Evolutionary conservation across 176 grass and related monocot genomes (phyloP), one percentile per base, ranked within the genome.

Genomic region (Tillandsia fasciculata): DNA sequence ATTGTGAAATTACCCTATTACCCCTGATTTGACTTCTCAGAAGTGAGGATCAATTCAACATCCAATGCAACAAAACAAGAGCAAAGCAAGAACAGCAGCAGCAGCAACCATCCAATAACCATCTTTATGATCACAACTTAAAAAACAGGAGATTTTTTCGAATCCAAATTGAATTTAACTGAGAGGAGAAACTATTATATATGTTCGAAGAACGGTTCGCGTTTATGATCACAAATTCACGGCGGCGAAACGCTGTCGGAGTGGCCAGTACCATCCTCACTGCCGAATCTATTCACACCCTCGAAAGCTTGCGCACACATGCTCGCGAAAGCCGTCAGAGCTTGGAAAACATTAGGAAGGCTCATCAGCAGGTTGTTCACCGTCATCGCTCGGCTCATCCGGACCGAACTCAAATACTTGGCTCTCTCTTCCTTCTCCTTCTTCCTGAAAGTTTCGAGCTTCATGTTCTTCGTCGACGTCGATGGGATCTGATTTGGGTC

Each of bases 281-380:
- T 81, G 65, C 84, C 88, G 66, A 42, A 42, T 42, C 78, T 77
- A 50, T 74, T 86, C 77, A 99, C 94, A 48, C 82, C 90, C 82
- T 90, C 95, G 47, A 99, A 86, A 72, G 82, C 84, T 71, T 91
- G 77, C 33, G 84, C 72, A 6, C 82, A 99, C 3, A 80, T 67
- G 64, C 75, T 70, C 10, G 89, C 81, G 70, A 99, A 99, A 51
- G 84, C 77, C 64, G 76, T 90, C 73, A 99, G 81, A 74, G 84
- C 78, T 71, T 99, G 87, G 74, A 99, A 99, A 71, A 99, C 77
- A 47, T 99, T 99, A 0, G 90, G 95, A 18, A 99, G 90, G 81
- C 95, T 81, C 2, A 67, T 94, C 61, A 86, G 84, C 65, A 99
- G 85, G 81, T 88, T 84, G 72, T 88, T 94, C 74, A 90, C 69